Evolutionary conservation across 2,329 filamentous ascomycete species (phyloP).

Genomic region (Myotisia sp.): DNA sequence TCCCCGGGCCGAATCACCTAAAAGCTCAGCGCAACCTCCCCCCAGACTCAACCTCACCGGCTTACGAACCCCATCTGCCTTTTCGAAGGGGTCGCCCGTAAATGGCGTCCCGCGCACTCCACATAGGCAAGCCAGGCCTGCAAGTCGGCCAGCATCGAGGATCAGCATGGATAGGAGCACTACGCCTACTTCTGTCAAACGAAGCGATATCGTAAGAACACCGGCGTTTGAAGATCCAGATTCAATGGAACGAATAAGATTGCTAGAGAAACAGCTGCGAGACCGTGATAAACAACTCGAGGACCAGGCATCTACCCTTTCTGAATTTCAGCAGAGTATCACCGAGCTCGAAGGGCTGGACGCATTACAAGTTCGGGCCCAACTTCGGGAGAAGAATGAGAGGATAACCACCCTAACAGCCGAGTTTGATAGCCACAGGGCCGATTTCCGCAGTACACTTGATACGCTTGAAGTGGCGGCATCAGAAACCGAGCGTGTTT

Average conservation of each 20-base stretch:
- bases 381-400: conserved; percentile 89
- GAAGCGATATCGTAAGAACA: conserved; percentile 18
- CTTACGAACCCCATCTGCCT: conserved; percentile 41
- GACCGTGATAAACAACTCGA: conserved; percentile 78
- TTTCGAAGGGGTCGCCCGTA: conserved; percentile 16
- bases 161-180: conserved; percentile 26
- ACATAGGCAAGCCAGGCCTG: conserved; percentile 21
- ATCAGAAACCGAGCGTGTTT: conserved; percentile 84
- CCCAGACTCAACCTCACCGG: conserved; percentile 42
- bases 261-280: conserved; percentile 58
- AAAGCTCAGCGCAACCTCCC: conserved; percentile 34
- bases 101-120: conserved; percentile 30
- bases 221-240: conserved; percentile 12
- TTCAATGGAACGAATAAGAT: conserved; percentile 55
- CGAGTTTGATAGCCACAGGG: conserved; percentile 87
- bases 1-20: conserved; percentile 76
- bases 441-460: conserved; percentile 92
- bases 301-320: conserved; percentile 67
- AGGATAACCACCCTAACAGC: conserved; percentile 85
- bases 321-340: conserved; percentile 80
- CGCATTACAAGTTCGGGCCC: conserved; percentile 57
- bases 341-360: conserved; percentile 74
- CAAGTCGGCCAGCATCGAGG: conserved; percentile 27
- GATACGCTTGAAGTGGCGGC: conserved; percentile 93
- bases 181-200: conserved; percentile 18